Base-by-base conservation (phyloP, 106 monocot species). In the Allium sativum region DNA sequence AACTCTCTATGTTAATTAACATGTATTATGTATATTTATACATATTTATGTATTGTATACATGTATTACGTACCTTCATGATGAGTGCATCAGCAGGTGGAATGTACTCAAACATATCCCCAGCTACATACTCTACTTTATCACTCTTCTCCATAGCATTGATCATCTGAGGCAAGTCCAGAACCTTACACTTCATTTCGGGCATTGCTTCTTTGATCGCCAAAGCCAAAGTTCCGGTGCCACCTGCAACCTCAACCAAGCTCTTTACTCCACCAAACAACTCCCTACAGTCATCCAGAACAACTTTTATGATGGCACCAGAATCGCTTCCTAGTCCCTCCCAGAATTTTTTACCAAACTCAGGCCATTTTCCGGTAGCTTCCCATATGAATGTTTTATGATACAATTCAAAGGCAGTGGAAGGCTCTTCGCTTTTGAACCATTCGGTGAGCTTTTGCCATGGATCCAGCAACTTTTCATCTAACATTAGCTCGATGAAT, bases 31-130 rank as follows among this genome's bases (percentile, higher is more conserved):
- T 5, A 2, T 31, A 31, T 31, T 31, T 3, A 31, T 31, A 31
- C 31, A 31, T 31, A 22, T 31, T 31, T 2, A 31, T 31, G 31
- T 31, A 0, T 31, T 52, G 16, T 52, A 52, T 52, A 16, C 51
- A 52, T n/a, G n/a, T n/a, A n/a, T 52, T 52, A 50, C 6, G 12
- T 55, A 81, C 80, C 75, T 81, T 81, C 41, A 81, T 56, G 1
- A 81, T 45, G 0, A 68, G 57, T 0, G 65, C 66, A 14, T 75
- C 63, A 7, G 76, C 76, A 0, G 52, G 68, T 0, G 76, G 80
- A 13, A 81, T 41, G 1, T 44, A n/a, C 9, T 50, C 56, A 54
- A 80, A 80, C 75, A 75, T 76, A 17, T 80, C 72, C 0, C 80
- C 80, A 2, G 31, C 61, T 2, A 76, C 57, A 13, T 63, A 62